phyloP scores from a whole-genome alignment of 257 asterid genomes.

The Ilex aquifolium region DNA sequence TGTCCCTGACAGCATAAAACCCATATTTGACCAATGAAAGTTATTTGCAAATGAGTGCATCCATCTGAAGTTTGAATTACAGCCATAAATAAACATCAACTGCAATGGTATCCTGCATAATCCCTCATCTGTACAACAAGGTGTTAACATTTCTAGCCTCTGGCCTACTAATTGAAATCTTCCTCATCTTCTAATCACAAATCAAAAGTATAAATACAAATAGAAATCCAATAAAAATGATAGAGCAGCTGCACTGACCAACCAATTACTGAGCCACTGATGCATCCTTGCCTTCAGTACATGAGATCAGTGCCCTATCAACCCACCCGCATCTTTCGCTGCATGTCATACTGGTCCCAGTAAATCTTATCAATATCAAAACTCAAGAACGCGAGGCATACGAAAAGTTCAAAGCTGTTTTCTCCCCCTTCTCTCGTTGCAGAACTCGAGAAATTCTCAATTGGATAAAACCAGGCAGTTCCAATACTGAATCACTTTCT shows the following conservation, averaged over 20 bases:
- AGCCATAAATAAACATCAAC: too few species aligned
- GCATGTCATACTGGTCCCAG: background rate
- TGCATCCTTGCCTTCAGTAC: background rate
- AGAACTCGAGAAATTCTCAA: background rate
- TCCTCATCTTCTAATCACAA: background rate
- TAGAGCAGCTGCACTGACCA: constrained; percentile 8
- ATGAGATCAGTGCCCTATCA: constrained; percentile 4
- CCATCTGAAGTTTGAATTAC: too few species aligned
- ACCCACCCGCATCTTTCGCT: constrained; percentile 6
- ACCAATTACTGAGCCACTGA: constrained; percentile 4
- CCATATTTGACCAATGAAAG: too few species aligned
- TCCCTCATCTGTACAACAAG: constrained; percentile 17
- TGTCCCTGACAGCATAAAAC: too few species aligned
- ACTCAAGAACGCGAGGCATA: background rate
- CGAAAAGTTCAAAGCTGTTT: background rate
- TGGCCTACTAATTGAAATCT: constrained; percentile 9
- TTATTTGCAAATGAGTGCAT: too few species aligned
- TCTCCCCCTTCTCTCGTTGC: constrained; percentile 1
- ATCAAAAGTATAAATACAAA: constrained; percentile 5
- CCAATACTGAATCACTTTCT: constrained; percentile 16
- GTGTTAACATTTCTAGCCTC: constrained; percentile 8
- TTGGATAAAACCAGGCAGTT: constrained; percentile 15
- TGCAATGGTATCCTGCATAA: constrained; percentile 3
- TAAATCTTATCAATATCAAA: background rate
- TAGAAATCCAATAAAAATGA: constrained; percentile 6